Evolutionary conservation across 495 filamentous ascomycete genomes (phyloP), one percentile per base, ranked within the genome.

Genomic region (Pyrenula massariospora): DNA sequence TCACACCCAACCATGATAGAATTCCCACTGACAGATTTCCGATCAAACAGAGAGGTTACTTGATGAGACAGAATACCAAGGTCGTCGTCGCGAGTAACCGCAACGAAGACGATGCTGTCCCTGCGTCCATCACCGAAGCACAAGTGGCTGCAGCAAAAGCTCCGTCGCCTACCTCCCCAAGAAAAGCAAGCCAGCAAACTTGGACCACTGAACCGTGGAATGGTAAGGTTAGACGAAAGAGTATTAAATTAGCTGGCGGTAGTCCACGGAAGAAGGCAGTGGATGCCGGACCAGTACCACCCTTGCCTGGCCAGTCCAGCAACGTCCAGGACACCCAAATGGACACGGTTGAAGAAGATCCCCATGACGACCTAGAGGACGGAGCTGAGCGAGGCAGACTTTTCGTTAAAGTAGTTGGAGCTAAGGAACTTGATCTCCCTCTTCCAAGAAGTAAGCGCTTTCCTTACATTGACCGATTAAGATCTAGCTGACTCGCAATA

Each of bases 181-280:
- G 88, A 12, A 94, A 93, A 68, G 65, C 75, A 50, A 89, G 77
- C 65, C 80, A 91, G 31, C 88, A 94, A 66, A 90, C 89, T 0
- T 95, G 91, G 90, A 95, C 88, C 19, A 91, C 93, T 20, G 93
- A 95, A 62, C 94, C 93, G 3, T 98, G 93, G 93, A 96, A 95
- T 70, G 79, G 83, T 10, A 84, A 86, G 61, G 73, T 79, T 23
- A 76, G 87, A 55, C 80, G 89, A 21, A 79, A 80, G 56, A 89
- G 86, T 63, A 72, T 84, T 36, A 77, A 84, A 50, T 68, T 77
- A 20, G 73, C 78, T 23, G 73, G 75, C 20, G 79, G 80, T 52
- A 75, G 77, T 51, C 83, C 85, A 36, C 79, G 86, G 47, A 86
- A 83, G 66, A 85, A 84, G 66, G 77, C 83, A 23, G 66, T 72